A percentile compares a stretch with the other conserved stretches of the same genome.
These are phyloP conservation scores for Ilyonectria robusta DNA, from an alignment of 2,329 filamentous ascomycete species.

Conservation along the genomic window DNA sequence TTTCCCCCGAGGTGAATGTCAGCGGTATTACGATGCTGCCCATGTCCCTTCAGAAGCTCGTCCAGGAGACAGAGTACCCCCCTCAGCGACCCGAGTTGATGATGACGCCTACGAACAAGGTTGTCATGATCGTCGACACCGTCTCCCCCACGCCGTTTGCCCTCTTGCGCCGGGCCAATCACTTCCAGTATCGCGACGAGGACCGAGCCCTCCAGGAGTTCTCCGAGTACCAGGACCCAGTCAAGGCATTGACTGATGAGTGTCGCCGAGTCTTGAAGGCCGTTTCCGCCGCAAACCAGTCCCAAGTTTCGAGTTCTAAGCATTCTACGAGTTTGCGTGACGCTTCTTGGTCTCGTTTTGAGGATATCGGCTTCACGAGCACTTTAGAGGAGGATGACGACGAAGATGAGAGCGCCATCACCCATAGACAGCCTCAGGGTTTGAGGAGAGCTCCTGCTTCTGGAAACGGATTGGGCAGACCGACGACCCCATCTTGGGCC, in stretches of 20 bases:
- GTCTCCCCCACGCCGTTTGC: constrained; percentile 97
- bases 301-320: constrained; percentile 78
- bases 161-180: constrained; percentile 88
- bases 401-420: constrained; percentile 68
- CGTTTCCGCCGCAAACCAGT: constrained; percentile 91
- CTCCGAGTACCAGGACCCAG: constrained; percentile 89
- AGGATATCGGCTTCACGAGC: constrained; percentile 91
- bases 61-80: constrained; percentile 95
- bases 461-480: constrained; percentile 79
- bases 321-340: constrained; percentile 82
- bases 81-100: constrained; percentile 83
- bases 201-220: constrained; percentile 89
- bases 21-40: constrained; percentile 89
- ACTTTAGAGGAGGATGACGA: constrained; percentile 79
- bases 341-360: constrained; percentile 96
- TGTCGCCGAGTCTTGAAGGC: constrained; percentile 91
- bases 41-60: constrained; percentile 89
- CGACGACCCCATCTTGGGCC: constrained; percentile 97
- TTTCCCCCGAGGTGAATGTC: constrained; percentile 83
- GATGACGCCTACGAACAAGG: constrained; percentile 85
- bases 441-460: constrained; percentile 78
- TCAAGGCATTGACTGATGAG: constrained; percentile 91
- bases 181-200: constrained; percentile 95
- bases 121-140: constrained; percentile 96
- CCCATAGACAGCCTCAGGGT: constrained; percentile 59